phyloP scores from a whole-genome alignment of 805 yeast genomes.

The Suhomyces prunicola region DNA sequence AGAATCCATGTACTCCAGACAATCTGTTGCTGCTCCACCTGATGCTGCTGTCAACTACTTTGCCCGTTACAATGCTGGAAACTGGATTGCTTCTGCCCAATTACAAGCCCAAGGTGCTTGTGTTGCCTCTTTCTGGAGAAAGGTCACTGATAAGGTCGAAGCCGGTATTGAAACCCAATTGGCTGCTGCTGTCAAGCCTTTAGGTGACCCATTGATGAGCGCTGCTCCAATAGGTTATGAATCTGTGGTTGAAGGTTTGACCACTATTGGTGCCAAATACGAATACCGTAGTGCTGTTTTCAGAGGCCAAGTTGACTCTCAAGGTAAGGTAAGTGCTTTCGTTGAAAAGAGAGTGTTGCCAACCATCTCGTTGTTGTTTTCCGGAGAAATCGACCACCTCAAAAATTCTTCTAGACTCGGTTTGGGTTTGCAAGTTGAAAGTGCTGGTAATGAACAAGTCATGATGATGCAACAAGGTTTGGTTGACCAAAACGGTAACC shows the following conservation, averaged over 20 bases:
- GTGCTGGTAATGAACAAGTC: conserved; percentile 90
- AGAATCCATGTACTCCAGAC: conserved; percentile 86
- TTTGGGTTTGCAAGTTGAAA: conserved; percentile 92
- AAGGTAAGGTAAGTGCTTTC: conserved; percentile 87
- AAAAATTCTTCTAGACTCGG: conserved; percentile 74
- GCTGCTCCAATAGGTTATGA: conserved; percentile 76
- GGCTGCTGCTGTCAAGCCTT: conserved; percentile 72
- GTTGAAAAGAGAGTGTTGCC: conserved; percentile 93
- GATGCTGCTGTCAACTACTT: conserved; percentile 89
- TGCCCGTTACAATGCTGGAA: conserved; percentile 82
- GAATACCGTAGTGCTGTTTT: conserved; percentile 95
- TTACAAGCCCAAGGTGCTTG: conserved; percentile 89
- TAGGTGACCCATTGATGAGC: conserved; percentile 71
- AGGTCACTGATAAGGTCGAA: conserved; percentile 87
- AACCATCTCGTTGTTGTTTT: conserved; percentile 80
- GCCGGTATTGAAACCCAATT: conserved; percentile 89
- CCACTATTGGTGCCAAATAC: conserved; percentile 94
- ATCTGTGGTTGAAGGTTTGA: conserved; percentile 84
- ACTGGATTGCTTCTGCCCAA: conserved; percentile 94
- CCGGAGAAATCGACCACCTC: conserved; percentile 89
- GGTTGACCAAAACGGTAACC: conserved; percentile 80
- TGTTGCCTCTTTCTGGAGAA: conserved; percentile 90
- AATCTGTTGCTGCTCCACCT: conserved; percentile 65
- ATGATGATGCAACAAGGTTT: conserved; percentile 88
- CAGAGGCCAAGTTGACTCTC: conserved; percentile 90